These are phyloP conservation scores for Quercus cerris DNA, from an alignment of 306 rosid genomes.

Conservation along the genomic window DNA sequence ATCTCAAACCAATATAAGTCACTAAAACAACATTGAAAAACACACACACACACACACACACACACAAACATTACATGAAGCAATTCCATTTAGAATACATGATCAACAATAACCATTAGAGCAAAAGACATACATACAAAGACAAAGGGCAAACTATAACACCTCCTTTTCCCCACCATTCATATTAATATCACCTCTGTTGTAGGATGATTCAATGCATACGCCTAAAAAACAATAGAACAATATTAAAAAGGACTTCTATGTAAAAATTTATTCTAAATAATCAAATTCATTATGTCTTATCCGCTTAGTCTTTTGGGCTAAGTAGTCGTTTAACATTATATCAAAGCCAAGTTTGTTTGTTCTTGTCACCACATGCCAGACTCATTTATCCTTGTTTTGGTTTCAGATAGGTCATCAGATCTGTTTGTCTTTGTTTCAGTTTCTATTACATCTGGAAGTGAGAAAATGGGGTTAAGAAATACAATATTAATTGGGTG, in stretches of 20 bases:
- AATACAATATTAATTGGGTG: no score
- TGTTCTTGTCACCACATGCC: no score
- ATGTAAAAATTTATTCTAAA: no score
- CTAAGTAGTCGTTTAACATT: no score
- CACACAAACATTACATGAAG: conserved; percentile 11
- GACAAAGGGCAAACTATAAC: not conserved
- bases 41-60: not conserved
- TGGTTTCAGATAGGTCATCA: no score
- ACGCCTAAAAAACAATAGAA: not conserved
- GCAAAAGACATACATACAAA: not conserved
- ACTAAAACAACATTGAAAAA: not conserved
- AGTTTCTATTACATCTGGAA: no score
- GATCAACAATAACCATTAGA: not conserved
- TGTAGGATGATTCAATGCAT: not conserved
- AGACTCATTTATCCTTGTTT: no score
- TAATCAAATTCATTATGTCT: no score
- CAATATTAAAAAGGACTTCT: not conserved
- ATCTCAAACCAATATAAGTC: conserved; percentile 9
- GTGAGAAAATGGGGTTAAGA: no score
- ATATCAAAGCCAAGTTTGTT: no score
- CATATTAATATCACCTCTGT: not conserved
- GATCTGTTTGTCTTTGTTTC: no score
- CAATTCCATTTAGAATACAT: conserved; percentile 4
- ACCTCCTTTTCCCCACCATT: not conserved
- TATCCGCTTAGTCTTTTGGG: no score